phyloP scores from a whole-genome alignment of 176 grass and related monocot genomes.

The Triticum urartu region DNA sequence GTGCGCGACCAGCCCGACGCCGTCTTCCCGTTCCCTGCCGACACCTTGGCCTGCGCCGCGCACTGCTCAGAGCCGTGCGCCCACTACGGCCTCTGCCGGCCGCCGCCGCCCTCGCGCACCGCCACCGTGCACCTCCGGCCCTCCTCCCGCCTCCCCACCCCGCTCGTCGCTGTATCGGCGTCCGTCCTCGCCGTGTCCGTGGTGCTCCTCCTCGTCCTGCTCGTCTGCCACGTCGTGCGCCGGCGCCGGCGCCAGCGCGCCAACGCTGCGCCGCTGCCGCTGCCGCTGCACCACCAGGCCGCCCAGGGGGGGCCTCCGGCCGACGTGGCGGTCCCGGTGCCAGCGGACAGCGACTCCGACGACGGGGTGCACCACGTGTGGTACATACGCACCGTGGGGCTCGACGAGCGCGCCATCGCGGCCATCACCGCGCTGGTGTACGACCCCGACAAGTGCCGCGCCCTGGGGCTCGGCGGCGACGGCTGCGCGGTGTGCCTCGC shows the following conservation, averaged over 20 bases:
- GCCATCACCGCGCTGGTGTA: conserved; percentile 69
- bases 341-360: neutral
- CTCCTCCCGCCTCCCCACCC: conserved; percentile 25
- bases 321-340: neutral
- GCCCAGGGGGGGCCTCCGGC: neutral
- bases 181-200: conserved; percentile 39
- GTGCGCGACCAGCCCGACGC: neutral
- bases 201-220: conserved; percentile 32
- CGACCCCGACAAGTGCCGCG: conserved; percentile 42
- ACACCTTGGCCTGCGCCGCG: neutral
- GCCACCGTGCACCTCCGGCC: conserved; percentile 42
- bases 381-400: conserved; percentile 82
- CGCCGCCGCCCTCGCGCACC: neutral
- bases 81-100: neutral
- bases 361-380: conserved; percentile 65
- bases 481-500: conserved; percentile 77
- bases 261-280: neutral
- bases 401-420: conserved; percentile 75
- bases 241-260: neutral
- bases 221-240: conserved; percentile 5
- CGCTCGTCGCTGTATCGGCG: conserved; percentile 47
- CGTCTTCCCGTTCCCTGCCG: neutral
- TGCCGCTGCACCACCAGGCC: neutral
- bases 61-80: conserved; percentile 23
- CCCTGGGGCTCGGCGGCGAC: neutral